Evolutionary conservation across 306 rosid species (phyloP), one percentile per base, ranked within the genome.

Genomic region (Cucurbita pepo): DNA sequence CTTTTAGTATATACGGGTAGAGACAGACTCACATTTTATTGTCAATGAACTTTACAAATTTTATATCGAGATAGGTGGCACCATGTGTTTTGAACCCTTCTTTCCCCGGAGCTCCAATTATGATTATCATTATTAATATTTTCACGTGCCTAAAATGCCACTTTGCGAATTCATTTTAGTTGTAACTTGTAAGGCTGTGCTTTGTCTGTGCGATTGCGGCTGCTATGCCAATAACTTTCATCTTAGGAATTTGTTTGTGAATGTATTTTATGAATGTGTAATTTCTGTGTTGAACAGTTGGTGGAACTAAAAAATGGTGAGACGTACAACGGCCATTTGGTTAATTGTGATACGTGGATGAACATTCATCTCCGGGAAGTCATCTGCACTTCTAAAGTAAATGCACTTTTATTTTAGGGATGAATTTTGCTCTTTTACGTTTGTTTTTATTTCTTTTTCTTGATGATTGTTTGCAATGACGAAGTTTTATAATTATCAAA

Each of bases 321-420:
- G 82, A 94, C 99, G 36, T 94, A 94, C 87, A 94, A 94, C 10
- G 99, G 99, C 8, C 99, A 94, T 85, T 83, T 94, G 88, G 99
- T 94, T 58, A 94, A 94, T 62, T 94, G 99, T 63, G 99, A 94
- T 76, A 91, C 99, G 64, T 94, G 99, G 99, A 94, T 94, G 99
- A 94, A 94, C 81, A 94, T 94, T 64, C 99, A 94, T 86, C 97
- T 94, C 74, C 85, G 99, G 74, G 99, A 94, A 87, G 99, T 94
- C 69, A 94, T 94, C 22, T 94, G 99, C 56, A 94, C 99, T 37
- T 94, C 99, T 45, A 94, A 94, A 75, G 99, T 94, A 83, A 83
- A 79, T 37, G 56, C 70, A 22, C 30, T 22, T 69, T 5, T 22
- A 67, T 19, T 48, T 3, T 47, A 7, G 14, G 22, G 52, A 34